phyloP scores from a whole-genome alignment of 345 rosid species.

The Microcos paniculata region DNA sequence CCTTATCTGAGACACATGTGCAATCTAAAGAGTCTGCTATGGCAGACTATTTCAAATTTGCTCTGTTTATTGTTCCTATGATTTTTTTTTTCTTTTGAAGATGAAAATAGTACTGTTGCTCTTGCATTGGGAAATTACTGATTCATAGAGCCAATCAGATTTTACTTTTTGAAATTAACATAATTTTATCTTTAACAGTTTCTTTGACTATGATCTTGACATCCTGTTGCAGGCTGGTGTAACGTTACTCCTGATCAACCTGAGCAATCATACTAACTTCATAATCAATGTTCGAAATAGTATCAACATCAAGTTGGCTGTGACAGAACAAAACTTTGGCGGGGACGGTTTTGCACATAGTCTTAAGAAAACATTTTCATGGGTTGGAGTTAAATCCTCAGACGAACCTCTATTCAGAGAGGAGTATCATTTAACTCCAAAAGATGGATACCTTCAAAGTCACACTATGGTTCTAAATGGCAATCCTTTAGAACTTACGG shows the following conservation, averaged over 20 bases:
- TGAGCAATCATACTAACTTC: constrained; percentile 66
- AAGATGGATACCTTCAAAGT: constrained; percentile 62
- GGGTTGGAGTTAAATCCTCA: constrained; percentile 56
- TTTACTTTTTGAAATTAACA: too few species aligned
- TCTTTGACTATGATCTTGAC: background rate
- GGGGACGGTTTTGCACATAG: constrained; percentile 39
- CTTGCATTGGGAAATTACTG: too few species aligned
- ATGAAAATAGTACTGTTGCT: too few species aligned
- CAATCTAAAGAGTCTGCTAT: background rate
- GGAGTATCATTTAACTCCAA: constrained; percentile 88
- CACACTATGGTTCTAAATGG: constrained; percentile 77
- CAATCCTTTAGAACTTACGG: constrained; percentile 52
- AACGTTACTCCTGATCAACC: constrained; percentile 76
- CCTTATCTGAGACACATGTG: background rate
- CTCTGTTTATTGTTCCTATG: background rate
- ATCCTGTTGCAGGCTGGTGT: constrained; percentile 61
- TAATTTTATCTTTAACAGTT: background rate
- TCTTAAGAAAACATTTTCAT: constrained; percentile 58
- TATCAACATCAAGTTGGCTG: constrained; percentile 30
- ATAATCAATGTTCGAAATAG: constrained; percentile 45
- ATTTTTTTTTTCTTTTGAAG: too few species aligned
- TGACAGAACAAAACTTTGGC: constrained; percentile 9
- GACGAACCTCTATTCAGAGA: constrained; percentile 52
- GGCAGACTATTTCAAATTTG: background rate
- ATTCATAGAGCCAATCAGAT: too few species aligned